A percentile compares a stretch with the other conserved stretches of the same genome.
phyloP scores from a whole-genome alignment of 2,329 filamentous ascomycete genomes.

The Talaromyces albobiverticillius region DNA sequence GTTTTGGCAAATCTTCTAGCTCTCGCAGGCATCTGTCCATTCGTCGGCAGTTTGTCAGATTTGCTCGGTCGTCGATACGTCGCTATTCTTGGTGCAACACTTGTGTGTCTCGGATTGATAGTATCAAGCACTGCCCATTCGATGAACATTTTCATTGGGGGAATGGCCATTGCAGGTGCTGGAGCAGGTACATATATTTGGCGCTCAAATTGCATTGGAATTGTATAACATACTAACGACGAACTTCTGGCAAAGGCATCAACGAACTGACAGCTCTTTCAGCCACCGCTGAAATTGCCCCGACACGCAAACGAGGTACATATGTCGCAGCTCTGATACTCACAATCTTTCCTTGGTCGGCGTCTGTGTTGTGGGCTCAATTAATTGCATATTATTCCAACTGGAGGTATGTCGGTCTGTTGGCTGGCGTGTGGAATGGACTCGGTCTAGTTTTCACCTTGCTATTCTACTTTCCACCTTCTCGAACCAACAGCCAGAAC shows the following conservation, averaged over 20 bases:
- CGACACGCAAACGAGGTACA: constrained; percentile 61
- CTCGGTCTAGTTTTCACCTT: constrained; percentile 42
- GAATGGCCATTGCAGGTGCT: constrained; percentile 59
- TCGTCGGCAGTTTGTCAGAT: constrained; percentile 66
- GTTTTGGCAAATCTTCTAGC: constrained; percentile 53
- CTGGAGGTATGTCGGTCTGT: constrained; percentile 45
- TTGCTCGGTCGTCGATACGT: constrained; percentile 61
- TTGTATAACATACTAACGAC: background rate
- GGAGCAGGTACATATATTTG: constrained; percentile 44
- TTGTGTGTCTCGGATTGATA: constrained; percentile 60
- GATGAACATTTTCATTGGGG: constrained; percentile 62
- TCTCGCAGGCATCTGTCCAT: constrained; percentile 57
- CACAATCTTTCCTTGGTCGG: constrained; percentile 61
- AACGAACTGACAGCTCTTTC: constrained; percentile 68
- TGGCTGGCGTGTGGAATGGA: constrained; percentile 42
- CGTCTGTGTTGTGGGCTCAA: constrained; percentile 61
- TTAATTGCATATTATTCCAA: constrained; percentile 47
- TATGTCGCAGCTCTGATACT: constrained; percentile 61
- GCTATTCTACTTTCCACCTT: constrained; percentile 47
- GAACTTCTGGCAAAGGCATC: constrained; percentile 54
- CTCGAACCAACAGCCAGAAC: constrained; percentile 39
- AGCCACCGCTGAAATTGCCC: constrained; percentile 66
- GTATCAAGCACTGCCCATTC: constrained; percentile 55
- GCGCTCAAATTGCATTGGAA: background rate
- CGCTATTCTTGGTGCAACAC: constrained; percentile 52